These are phyloP conservation scores for Yamadazyma olivae DNA, from an alignment of 805 yeast species.

Conservation along the genomic window DNA sequence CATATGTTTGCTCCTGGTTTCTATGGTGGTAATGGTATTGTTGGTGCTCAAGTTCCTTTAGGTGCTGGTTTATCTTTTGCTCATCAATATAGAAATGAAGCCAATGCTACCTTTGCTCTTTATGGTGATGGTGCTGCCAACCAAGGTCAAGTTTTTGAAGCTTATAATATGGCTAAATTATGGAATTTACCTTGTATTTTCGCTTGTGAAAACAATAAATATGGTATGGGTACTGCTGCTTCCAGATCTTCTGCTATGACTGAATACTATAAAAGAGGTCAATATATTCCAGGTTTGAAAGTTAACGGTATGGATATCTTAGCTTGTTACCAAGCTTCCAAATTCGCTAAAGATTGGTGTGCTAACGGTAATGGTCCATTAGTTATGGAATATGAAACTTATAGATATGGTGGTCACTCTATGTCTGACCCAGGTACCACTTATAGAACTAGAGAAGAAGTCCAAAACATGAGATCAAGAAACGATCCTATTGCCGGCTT, in stretches of 20 bases:
- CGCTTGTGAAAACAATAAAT: slow-evolving; percentile 98
- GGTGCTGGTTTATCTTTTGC: slow-evolving; percentile 99
- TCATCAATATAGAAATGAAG: slow-evolving; percentile 85
- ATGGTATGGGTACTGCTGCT: slow-evolving; percentile 99
- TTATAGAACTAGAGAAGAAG: slow-evolving; percentile 99
- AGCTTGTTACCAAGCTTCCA: slow-evolving; percentile 93
- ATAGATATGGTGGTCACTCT: slow-evolving; percentile 99
- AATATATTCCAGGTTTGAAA: slow-evolving; percentile 97
- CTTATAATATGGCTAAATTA: slow-evolving; percentile 98
- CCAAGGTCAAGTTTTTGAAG: slow-evolving; percentile 98
- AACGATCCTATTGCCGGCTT: slow-evolving; percentile 97
- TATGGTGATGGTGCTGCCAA: slow-evolving; percentile 99
- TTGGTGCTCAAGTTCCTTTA: slow-evolving; percentile 98
- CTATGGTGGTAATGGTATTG: slow-evolving; percentile 99
- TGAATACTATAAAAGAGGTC: slow-evolving; percentile 98
- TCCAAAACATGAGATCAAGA: slow-evolving; percentile 98
- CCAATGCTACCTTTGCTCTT: slow-evolving; percentile 76
- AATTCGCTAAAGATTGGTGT: slow-evolving; percentile 96
- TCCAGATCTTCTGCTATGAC: slow-evolving; percentile 95
- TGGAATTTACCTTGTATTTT: slow-evolving; percentile 95
- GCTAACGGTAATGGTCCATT: slow-evolving; percentile 92
- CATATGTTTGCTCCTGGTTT: slow-evolving; percentile 95
- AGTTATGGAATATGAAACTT: slow-evolving; percentile 95
- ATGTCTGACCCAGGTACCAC: slow-evolving; percentile 99
- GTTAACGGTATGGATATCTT: slow-evolving; percentile 98